These are phyloP conservation scores for Hyaloperonospora brassicae DNA, from an alignment of 352 stramenopile species.

Conservation along the genomic window DNA sequence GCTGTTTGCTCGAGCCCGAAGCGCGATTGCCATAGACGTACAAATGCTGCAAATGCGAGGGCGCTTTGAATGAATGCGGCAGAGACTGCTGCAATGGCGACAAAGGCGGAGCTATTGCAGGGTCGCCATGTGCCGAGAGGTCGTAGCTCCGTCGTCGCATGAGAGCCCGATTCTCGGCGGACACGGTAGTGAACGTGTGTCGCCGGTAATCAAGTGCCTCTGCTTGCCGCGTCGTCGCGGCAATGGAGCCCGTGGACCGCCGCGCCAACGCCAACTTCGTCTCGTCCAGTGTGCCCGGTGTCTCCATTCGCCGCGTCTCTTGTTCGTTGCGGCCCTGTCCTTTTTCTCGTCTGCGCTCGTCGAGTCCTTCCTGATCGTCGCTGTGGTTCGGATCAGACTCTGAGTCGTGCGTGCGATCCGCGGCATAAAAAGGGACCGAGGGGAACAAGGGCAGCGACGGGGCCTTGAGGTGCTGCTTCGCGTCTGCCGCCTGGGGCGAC, in stretches of 20 bases:
- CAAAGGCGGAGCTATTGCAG: conserved; percentile 7
- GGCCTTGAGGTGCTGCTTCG: conserved; percentile 12
- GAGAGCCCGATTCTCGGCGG: conserved; percentile 33
- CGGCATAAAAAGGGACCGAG: conserved; percentile 8
- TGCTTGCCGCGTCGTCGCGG: conserved; percentile 32
- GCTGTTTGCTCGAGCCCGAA: conserved; percentile 5
- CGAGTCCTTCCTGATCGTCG: neutral
- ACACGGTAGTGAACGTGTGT: conserved; percentile 40
- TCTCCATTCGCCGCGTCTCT: conserved; percentile 10
- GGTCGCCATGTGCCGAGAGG: conserved; percentile 25
- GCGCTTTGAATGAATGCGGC: conserved; percentile 24
- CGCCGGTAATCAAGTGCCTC: conserved; percentile 32
- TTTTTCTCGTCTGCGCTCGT: too few species aligned
- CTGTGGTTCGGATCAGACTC: neutral
- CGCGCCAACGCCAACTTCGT: conserved; percentile 21
- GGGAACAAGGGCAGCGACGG: conserved; percentile 12
- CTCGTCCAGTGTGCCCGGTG: conserved; percentile 15
- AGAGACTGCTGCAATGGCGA: conserved; percentile 10
- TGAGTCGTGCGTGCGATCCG: conserved; percentile 11
- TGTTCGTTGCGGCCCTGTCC: conserved; percentile 5
- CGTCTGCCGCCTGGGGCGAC: conserved; percentile 16
- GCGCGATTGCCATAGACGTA: conserved; percentile 43
- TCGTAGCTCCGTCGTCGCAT: conserved; percentile 45
- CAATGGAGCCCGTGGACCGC: conserved; percentile 32
- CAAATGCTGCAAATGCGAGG: conserved; percentile 41